phyloP scores from a whole-genome alignment of 306 rosid genomes.

The Sindora glabra region DNA sequence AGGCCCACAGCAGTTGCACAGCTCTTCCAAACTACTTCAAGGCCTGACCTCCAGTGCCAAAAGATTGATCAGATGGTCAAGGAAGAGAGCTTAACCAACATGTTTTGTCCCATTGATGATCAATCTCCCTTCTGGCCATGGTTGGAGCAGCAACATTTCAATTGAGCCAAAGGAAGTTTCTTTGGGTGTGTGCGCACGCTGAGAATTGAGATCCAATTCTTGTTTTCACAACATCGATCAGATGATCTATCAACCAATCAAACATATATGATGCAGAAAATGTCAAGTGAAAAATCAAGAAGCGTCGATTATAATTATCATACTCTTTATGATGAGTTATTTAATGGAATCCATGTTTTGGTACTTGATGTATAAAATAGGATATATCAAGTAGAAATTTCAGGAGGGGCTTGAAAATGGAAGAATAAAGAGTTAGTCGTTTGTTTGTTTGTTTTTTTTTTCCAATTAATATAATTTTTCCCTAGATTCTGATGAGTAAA shows the following conservation, averaged over 20 bases:
- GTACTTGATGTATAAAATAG: slow-evolving; percentile 53
- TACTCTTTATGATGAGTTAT: slow-evolving; percentile 28
- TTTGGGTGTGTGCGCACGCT: too few species aligned
- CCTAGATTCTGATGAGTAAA: slow-evolving; percentile 15
- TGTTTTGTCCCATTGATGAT: slow-evolving; percentile 88
- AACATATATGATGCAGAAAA: too few species aligned
- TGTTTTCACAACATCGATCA: too few species aligned
- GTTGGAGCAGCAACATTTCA: slow-evolving; percentile 95
- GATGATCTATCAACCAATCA: too few species aligned
- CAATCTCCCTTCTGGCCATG: slow-evolving; percentile 98
- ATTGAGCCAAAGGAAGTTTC: slow-evolving; percentile 29
- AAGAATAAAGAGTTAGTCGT: slow-evolving; percentile 39
- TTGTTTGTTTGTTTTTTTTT: background rate
- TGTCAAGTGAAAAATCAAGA: slow-evolving; percentile 26
- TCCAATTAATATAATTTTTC: background rate
- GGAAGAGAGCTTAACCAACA: slow-evolving; percentile 77
- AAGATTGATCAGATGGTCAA: slow-evolving; percentile 64
- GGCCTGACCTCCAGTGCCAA: slow-evolving; percentile 65
- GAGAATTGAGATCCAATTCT: too few species aligned
- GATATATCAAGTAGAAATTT: slow-evolving; percentile 37
- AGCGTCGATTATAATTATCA: slow-evolving; percentile 24
- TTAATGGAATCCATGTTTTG: slow-evolving; percentile 31
- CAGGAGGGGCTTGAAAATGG: slow-evolving; percentile 28
- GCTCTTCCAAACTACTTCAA: slow-evolving; percentile 68
- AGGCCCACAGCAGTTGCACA: slow-evolving; percentile 70